Evolutionary conservation across 1,139 yeast species (phyloP), one percentile per base, ranked within the genome.

Genomic region (Hyphopichia fennica): DNA sequence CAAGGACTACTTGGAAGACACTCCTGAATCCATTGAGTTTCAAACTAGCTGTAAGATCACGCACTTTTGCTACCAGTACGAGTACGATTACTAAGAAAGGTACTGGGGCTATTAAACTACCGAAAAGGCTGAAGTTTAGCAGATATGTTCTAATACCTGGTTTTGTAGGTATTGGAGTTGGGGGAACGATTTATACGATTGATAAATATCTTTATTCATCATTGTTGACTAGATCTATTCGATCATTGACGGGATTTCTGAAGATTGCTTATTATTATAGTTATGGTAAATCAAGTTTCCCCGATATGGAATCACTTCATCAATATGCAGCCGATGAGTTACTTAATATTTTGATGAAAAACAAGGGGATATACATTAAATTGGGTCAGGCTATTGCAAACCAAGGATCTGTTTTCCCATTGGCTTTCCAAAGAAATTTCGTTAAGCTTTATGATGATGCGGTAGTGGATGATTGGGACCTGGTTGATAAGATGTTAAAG

Each of bases 301-400:
- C 71, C 37, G 45, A 55, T 30, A 63, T 81, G 14, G 75, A 72
- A 20, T 75, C 72, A 0, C 60, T 87, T 20, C 95, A 87, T 52
- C 81, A 79, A 45, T 61, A 78, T 22, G 78, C 81, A 25, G 79
- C 93, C 3, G 77, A 79, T 37, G 61, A 79, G 38, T 60, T 87
- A 32, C 72, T 78, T 49, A 60, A 75, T 35, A 61, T 86, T 52
- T 58, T 87, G 44, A 62, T 67, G 46, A 59, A 62, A 3, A 87
- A 87, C 56, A 83, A 82, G 54, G 95, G 95, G 0, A 68, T 87
- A 16, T 87, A 84, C 56, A 82, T 87, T 54, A 87, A 87, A 59
- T 61, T 84, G 51, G 91, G 91, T 32, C 91, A 84, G 65, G 84
- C 87, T 31, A 76, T 84, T 34, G 90, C 90, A 15, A 79, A 84